Conservation (phyloP, 2,329 filamentous ascomycete species). For the Lachnellula arida region DNA sequence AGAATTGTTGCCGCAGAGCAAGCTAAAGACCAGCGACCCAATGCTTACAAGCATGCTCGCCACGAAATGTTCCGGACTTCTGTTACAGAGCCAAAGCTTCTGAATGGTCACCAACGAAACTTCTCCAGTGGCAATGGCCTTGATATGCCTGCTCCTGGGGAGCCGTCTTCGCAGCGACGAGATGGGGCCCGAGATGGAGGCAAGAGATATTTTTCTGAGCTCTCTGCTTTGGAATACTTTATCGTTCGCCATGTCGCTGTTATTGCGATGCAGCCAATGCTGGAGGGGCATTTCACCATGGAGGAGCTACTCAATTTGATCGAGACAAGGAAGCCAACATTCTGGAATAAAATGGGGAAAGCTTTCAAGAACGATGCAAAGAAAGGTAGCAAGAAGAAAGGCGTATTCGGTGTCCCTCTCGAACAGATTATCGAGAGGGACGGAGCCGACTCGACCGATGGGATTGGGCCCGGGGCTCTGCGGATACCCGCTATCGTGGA, state of each 20-base stretch:
- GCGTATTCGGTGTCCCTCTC: conserved; percentile 84
- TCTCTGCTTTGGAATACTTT: conserved; percentile 94
- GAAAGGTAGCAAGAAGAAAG: conserved; percentile 82
- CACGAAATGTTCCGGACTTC: conserved; percentile 59
- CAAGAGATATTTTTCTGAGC: conserved; percentile 91
- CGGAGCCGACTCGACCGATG: conserved; percentile 95
- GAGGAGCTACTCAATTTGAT: conserved; percentile 91
- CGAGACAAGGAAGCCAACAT: conserved; percentile 86
- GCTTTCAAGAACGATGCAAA: conserved; percentile 84
- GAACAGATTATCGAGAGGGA: conserved; percentile 89
- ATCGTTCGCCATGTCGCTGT: conserved; percentile 95
- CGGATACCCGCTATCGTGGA: conserved; percentile 94
- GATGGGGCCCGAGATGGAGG: conserved; percentile 27
- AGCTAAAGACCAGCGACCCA: conserved; percentile 81
- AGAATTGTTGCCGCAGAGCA: conserved; percentile 94
- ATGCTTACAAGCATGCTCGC: conserved; percentile 70
- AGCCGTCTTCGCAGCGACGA: conserved; percentile 45
- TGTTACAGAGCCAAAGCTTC: conserved; percentile 57
- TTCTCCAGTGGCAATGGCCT: conserved; percentile 53
- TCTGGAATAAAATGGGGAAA: conserved; percentile 98
- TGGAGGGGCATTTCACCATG: conserved; percentile 86
- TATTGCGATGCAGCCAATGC: conserved; percentile 85
- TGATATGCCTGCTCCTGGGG: conserved; percentile 41
- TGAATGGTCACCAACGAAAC: conserved; percentile 65
- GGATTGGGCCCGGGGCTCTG: conserved; percentile 85